phyloP scores from a whole-genome alignment of 2,329 filamentous ascomycete genomes.

The Penicillium vulpinum region DNA sequence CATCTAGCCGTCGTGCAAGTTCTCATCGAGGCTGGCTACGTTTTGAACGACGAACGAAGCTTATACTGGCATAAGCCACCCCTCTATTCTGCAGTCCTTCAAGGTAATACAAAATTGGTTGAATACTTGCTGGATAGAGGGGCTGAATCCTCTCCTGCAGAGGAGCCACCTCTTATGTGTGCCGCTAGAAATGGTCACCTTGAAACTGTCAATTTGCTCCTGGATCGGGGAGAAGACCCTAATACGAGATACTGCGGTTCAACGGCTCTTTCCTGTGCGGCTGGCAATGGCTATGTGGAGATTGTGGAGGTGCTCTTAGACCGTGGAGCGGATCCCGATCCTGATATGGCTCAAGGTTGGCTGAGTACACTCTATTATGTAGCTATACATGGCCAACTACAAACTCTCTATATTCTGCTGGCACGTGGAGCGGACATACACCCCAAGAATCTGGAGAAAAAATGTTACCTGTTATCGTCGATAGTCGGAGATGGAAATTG shows the following conservation, averaged over 20 bases:
- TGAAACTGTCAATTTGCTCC: not conserved
- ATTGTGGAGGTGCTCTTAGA: not conserved
- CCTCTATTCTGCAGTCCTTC: not conserved
- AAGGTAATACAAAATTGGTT: not conserved
- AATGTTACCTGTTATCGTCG: not conserved
- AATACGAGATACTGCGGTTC: not conserved
- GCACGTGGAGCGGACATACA: not conserved
- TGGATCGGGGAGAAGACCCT: not conserved
- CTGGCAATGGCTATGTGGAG: not conserved
- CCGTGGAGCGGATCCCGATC: not conserved
- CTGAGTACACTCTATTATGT: not conserved
- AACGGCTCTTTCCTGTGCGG: not conserved
- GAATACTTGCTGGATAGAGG: not conserved
- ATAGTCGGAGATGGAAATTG: not conserved
- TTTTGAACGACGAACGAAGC: not conserved
- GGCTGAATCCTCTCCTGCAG: not conserved
- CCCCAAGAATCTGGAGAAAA: not conserved
- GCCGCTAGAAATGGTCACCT: not conserved
- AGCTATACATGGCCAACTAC: not conserved
- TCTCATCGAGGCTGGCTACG: not conserved
- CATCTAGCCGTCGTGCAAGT: not conserved
- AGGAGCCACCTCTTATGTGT: not conserved
- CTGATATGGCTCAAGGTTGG: not conserved
- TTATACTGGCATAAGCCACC: not conserved
- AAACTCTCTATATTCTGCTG: not conserved